A percentile compares a stretch with the other conserved stretches of the same genome.
Conservation (phyloP, 1,284 basidiomycete species). For the Serendipita sp. region DNA sequence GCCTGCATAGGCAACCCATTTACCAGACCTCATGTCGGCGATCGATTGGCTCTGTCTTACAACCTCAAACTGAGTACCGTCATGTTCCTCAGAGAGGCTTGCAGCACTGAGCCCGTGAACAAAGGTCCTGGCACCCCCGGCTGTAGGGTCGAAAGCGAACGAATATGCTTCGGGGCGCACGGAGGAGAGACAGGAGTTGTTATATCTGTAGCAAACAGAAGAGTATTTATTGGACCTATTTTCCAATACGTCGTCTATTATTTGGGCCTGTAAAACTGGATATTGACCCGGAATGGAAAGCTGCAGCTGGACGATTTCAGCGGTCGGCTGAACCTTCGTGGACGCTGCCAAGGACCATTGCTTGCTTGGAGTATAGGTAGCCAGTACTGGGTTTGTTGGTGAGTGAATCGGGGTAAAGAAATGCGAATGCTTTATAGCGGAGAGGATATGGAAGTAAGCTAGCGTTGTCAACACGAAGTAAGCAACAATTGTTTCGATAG, state of each 20-base stretch:
- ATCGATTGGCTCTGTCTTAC: constrained; percentile 31
- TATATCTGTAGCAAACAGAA: constrained; percentile 21
- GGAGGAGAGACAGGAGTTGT: constrained; percentile 22
- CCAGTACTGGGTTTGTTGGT: constrained; percentile 23
- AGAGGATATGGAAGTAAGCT: constrained; percentile 82
- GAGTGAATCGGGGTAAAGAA: constrained; percentile 34
- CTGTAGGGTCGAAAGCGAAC: not conserved
- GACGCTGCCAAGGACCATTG: constrained; percentile 32
- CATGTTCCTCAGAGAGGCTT: constrained; percentile 5
- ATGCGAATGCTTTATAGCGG: constrained; percentile 64
- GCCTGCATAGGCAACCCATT: constrained; percentile 78
- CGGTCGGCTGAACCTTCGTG: not conserved
- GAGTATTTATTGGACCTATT: not conserved
- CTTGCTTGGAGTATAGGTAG: constrained; percentile 36
- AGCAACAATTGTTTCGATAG: constrained; percentile 74
- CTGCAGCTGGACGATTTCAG: constrained; percentile 8
- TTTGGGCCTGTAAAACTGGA: constrained; percentile 27
- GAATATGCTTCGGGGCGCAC: not conserved
- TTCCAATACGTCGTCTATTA: constrained; percentile 13
- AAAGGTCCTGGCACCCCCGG: constrained; percentile 5
- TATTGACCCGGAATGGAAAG: constrained; percentile 33
- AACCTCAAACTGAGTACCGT: not conserved
- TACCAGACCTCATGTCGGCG: constrained; percentile 55
- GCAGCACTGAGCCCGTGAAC: constrained; percentile 6
- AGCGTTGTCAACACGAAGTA: constrained; percentile 79